These are phyloP conservation scores for Nigrospora sphaerica DNA, from an alignment of 2,329 filamentous ascomycete genomes.

Conservation along the genomic window DNA sequence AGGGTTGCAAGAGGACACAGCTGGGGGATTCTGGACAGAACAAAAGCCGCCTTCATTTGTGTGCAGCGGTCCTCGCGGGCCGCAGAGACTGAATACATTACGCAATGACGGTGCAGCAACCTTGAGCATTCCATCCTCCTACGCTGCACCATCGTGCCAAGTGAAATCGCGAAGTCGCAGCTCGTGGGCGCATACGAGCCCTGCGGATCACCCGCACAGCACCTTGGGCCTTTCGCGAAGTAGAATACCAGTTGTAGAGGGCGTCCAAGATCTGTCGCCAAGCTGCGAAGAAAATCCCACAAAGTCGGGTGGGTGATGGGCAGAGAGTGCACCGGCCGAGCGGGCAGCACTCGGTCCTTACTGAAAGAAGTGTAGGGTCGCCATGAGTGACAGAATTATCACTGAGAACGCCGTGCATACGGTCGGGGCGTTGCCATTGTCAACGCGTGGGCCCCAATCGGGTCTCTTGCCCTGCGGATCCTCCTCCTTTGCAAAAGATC, in stretches of 20 bases:
- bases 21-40: too few relatives aligned
- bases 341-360: not conserved
- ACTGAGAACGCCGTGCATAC: too few relatives aligned
- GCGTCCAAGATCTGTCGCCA: not conserved
- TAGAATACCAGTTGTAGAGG: not conserved
- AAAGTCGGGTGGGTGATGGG: not conserved
- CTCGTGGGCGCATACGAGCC: not conserved
- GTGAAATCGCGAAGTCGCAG: not conserved
- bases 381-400: too few relatives aligned
- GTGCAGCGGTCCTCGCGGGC: too few relatives aligned
- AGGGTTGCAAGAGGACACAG: too few relatives aligned
- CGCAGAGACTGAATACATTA: too few relatives aligned
- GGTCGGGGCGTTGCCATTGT: not conserved
- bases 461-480: not conserved
- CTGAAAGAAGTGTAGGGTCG: too few relatives aligned
- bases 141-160: not conserved
- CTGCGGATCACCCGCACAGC: not conserved
- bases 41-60: too few relatives aligned
- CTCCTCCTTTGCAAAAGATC: constrained; percentile 5
- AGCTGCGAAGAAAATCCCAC: not conserved
- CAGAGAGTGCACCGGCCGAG: not conserved
- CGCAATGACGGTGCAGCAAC: too few relatives aligned
- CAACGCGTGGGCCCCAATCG: not conserved
- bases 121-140: too few relatives aligned
- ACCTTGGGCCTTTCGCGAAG: not conserved